phyloP scores from a whole-genome alignment of 441 rosid genomes.

The Melastoma candidum region DNA sequence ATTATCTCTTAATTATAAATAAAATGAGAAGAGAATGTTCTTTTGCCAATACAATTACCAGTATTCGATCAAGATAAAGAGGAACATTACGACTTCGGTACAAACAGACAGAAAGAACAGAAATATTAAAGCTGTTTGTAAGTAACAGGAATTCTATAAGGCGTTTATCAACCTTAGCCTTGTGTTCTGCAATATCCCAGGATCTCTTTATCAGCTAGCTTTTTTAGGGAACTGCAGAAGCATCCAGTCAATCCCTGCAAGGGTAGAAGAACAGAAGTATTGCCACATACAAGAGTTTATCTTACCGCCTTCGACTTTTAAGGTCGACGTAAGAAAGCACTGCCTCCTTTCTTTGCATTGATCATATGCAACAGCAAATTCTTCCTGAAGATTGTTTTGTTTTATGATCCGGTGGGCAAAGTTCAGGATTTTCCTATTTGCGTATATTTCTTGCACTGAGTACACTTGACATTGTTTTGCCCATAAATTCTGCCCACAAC shows the following conservation, averaged over 20 bases:
- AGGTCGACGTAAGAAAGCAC: not conserved
- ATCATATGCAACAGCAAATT: constrained; percentile 59
- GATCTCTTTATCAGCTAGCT: constrained; percentile 70
- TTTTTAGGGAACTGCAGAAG: constrained; percentile 54
- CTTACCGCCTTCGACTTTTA: not conserved
- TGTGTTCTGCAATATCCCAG: constrained; percentile 88
- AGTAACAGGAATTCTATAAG: constrained; percentile 68
- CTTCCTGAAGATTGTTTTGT: constrained; percentile 62
- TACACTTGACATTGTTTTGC: constrained; percentile 55
- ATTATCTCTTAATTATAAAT: no score
- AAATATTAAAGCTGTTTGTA: constrained; percentile 10
- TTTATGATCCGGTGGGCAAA: constrained; percentile 56
- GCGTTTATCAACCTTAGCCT: constrained; percentile 52
- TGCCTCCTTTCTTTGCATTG: constrained; percentile 70
- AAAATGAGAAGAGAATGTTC: no score
- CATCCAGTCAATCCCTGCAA: constrained; percentile 9
- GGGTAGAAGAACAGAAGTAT: not conserved
- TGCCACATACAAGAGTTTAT: constrained; percentile 5
- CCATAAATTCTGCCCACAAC: constrained; percentile 91
- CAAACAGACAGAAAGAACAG: constrained; percentile 2
- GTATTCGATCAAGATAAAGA: no score
- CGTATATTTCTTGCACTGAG: constrained; percentile 56
- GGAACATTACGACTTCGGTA: no score
- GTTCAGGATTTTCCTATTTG: constrained; percentile 58
- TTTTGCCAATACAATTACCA: no score